phyloP scores from a whole-genome alignment of 2,329 filamentous ascomycete species.

The Aspergillus ustus region DNA sequence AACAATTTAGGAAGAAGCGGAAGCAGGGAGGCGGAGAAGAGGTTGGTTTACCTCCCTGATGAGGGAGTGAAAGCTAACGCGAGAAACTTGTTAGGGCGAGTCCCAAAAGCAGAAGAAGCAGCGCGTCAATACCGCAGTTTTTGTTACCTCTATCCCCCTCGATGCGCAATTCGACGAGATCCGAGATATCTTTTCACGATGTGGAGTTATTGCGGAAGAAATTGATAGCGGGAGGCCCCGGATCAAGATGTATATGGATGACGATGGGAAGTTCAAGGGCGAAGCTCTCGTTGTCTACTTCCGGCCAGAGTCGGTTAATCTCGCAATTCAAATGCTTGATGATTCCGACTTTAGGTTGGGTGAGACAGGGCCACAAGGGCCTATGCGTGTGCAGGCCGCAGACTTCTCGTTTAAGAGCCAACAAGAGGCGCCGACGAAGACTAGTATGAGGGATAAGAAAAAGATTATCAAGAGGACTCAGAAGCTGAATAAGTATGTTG shows the following conservation, averaged over 20 bases:
- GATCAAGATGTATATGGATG: constrained; percentile 90
- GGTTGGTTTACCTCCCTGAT: constrained; percentile 40
- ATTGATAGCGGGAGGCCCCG: constrained; percentile 85
- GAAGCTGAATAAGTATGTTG: constrained; percentile 70
- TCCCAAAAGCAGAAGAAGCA: constrained; percentile 48
- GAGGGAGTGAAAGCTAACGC: neutral
- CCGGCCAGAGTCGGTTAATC: constrained; percentile 87
- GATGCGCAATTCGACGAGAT: constrained; percentile 83
- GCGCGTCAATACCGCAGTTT: constrained; percentile 83
- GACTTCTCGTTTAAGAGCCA: constrained; percentile 92
- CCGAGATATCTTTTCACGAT: constrained; percentile 81
- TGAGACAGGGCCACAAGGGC: constrained; percentile 56
- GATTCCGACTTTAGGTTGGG: constrained; percentile 72
- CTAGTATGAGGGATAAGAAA: constrained; percentile 71
- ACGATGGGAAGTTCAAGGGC: constrained; percentile 84
- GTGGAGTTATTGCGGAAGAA: constrained; percentile 90
- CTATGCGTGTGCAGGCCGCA: constrained; percentile 80
- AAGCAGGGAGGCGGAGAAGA: constrained; percentile 58
- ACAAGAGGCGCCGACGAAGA: constrained; percentile 64
- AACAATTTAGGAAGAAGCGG: constrained; percentile 56
- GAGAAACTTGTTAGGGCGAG: constrained; percentile 27
- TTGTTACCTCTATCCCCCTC: constrained; percentile 82
- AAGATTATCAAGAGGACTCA: constrained; percentile 92
- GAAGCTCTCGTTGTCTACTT: constrained; percentile 94
- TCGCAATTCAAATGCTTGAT: constrained; percentile 58